Conservation (phyloP, 306 rosid species). For the Coriaria nepalensis region DNA sequence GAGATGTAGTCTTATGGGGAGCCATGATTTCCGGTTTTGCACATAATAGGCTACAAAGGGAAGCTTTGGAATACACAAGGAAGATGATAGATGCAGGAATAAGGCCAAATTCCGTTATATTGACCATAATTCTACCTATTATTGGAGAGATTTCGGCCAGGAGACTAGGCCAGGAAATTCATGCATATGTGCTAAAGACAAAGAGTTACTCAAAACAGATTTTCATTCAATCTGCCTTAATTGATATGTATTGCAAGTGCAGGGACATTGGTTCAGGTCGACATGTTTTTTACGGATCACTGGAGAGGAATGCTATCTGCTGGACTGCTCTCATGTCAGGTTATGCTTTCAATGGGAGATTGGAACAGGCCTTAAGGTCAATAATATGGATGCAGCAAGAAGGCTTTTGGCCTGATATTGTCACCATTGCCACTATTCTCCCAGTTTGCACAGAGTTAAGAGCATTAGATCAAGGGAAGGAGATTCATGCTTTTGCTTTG, state of each 20-base stretch:
- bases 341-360: conserved; percentile 53
- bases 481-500: conserved; percentile 68
- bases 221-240: conserved; percentile 57
- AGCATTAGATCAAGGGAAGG: conserved; percentile 52
- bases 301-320: conserved; percentile 60
- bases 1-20: conserved; percentile 59
- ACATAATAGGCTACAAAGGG: conserved; percentile 29
- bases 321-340: conserved; percentile 85
- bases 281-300: conserved; percentile 45
- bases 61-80: conserved; percentile 43
- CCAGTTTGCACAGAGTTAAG: conserved; percentile 67
- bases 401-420: conserved; percentile 66
- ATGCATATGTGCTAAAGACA: conserved; percentile 60
- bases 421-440: conserved; percentile 56
- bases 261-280: conserved; percentile 56
- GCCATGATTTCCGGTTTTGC: conserved; percentile 45
- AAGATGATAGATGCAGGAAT: conserved; percentile 41
- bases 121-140: conserved; percentile 37
- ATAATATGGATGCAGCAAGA: conserved; percentile 89
- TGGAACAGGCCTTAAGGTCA: conserved; percentile 64
- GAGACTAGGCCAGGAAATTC: conserved; percentile 53
- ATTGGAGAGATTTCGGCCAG: conserved; percentile 39
- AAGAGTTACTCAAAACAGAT: conserved; percentile 38
- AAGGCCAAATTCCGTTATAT: conserved; percentile 35
- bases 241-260: conserved; percentile 83